Base-by-base conservation (phyloP, 2,329 filamentous ascomycete species). In the Trichoderma sp. region DNA sequence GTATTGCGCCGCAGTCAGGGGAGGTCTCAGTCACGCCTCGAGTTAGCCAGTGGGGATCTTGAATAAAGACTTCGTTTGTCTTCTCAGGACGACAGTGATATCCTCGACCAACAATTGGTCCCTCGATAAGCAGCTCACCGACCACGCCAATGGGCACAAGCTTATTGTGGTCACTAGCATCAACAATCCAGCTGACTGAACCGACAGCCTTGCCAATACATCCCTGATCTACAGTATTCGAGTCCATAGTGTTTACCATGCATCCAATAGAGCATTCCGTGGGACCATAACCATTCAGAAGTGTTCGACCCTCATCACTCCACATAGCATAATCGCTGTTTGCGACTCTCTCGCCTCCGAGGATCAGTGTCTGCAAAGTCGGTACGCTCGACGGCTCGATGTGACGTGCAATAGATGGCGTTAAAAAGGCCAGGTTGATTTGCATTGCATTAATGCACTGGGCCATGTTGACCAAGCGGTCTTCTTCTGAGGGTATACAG, bases 21-120 rank as follows among this genome's bases (percentile, higher is more conserved):
- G 14, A 33, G 31, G 31, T 38, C 35, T 38, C 35, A 38, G 14
- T 12, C 35, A 38, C 35, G 35, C 35, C 35, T 38, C 35, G 35
- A 38, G 35, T 38, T 16, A 38, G 35, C 35, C 35, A 38, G 35
- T 38, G 14, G 35, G 35, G 35, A 38, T 38, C 35, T 38, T 38
- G 35, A 38, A 38, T 38, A 38, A 38, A 38, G 35, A 38, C 35
- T 16, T 38, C 35, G 35, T 38, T 38, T 38, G 35, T 38, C 35
- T 38, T 38, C 35, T 38, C 35, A 38, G 35, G 35, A 38, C 35
- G 35, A 38, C 35, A 38, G 35, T 38, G 35, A 76, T 90, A 90
- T 21, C 87, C 87, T 45, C 84, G 81, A 16, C 85, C 87, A n/a
- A 90, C 81, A 14, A 85, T 83, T 3, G 87, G 86, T 0, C 86